phyloP scores from a whole-genome alignment of 306 rosid genomes.

The Ammopiptanthus mongolicus region DNA sequence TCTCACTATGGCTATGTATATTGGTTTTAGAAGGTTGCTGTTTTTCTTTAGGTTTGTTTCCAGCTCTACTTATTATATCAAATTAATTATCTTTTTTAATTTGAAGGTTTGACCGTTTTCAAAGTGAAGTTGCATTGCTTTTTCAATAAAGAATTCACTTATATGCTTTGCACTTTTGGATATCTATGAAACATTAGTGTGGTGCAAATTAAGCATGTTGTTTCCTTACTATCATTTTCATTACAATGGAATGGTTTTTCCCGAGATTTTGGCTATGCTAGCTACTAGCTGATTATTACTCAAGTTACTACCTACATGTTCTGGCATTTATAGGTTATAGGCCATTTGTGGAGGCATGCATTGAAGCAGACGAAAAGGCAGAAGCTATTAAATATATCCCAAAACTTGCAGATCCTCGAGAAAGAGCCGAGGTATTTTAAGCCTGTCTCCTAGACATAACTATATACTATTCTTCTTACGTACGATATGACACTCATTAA shows the following conservation, averaged over 20 bases:
- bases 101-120: background rate
- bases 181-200: background rate
- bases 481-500: background rate
- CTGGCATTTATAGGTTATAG: conserved; percentile 56
- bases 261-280: conserved; percentile 8
- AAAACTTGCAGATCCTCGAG: conserved; percentile 88
- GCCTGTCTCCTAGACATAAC: background rate
- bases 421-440: conserved; percentile 80
- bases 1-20: background rate
- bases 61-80: background rate
- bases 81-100: background rate
- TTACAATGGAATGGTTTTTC: background rate
- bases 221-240: background rate
- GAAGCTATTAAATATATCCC: conserved; percentile 96
- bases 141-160: background rate
- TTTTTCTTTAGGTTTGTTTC: background rate
- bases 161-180: background rate
- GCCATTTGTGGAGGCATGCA: conserved; percentile 97
- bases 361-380: conserved; percentile 89
- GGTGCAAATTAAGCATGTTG: background rate
- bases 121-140: background rate
- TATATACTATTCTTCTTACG: background rate
- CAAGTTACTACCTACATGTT: conserved; percentile 10
- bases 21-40: background rate
- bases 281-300: background rate